Conservation (phyloP, 2,329 filamentous ascomycete species). For the Passalora sequoiae region DNA sequence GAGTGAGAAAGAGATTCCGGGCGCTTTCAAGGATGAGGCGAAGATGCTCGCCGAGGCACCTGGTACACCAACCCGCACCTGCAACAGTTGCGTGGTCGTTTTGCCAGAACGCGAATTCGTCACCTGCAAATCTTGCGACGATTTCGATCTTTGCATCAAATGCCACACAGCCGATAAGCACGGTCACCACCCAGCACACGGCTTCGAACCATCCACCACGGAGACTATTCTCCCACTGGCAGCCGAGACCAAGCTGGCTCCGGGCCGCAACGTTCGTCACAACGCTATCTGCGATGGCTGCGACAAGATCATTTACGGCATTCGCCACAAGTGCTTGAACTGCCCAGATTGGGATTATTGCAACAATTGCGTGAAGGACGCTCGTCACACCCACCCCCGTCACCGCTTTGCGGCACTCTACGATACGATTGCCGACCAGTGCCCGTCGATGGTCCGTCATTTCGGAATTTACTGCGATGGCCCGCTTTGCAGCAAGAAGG, state of each 20-base stretch:
- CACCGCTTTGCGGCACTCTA: conserved; percentile 90
- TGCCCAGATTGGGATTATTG: conserved; percentile 99
- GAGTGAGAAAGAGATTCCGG: conserved; percentile 40
- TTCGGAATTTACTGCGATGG: conserved; percentile 91
- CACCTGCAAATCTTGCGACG: conserved; percentile 76
- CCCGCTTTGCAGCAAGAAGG: conserved; percentile 66
- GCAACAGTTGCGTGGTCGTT: conserved; percentile 61
- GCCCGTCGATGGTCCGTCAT: conserved; percentile 54
- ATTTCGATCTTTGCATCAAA: conserved; percentile 83
- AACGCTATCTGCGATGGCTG: conserved; percentile 93
- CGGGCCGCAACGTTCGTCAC: conserved; percentile 77
- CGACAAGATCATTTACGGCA: conserved; percentile 76
- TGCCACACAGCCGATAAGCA: conserved; percentile 75
- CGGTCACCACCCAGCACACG: conserved; percentile 85
- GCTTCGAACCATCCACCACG: conserved; percentile 64
- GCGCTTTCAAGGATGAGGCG: conserved; percentile 42
- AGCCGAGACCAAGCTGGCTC: conserved; percentile 63
- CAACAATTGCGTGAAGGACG: conserved; percentile 64
- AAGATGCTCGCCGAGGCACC: conserved; percentile 36
- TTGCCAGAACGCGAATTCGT: conserved; percentile 74
- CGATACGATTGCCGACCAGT: conserved; percentile 55
- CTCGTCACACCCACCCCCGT: conserved; percentile 64
- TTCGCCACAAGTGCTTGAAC: conserved; percentile 93
- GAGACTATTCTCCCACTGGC: conserved; percentile 57
- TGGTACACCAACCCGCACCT: conserved; percentile 57